Evolutionary conservation across 2,329 filamentous ascomycete genomes (phyloP).

Genomic region (Aspergillus ustus): DNA sequence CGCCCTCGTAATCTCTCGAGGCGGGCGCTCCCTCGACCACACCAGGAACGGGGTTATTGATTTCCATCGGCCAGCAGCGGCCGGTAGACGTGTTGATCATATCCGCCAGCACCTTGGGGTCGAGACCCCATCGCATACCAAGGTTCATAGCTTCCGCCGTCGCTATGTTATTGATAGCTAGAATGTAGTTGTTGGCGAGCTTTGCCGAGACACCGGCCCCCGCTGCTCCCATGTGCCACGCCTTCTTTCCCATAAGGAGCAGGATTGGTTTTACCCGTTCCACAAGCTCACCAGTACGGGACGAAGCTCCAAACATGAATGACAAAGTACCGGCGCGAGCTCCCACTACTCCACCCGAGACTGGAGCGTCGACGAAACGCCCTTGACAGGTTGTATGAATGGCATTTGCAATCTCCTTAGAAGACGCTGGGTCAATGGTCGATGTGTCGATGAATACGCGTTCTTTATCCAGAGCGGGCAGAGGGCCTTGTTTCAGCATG

Average conservation of each 20-base stretch:
- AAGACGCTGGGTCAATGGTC: conserved; percentile 90
- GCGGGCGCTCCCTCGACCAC: conserved; percentile 79
- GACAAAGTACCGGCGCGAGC: conserved; percentile 85
- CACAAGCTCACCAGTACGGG: conserved; percentile 55
- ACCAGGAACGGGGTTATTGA: conserved; percentile 92
- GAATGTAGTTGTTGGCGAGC: conserved; percentile 94
- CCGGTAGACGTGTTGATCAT: conserved; percentile 94
- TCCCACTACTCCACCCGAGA: conserved; percentile 95
- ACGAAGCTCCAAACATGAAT: conserved; percentile 86
- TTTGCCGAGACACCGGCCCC: conserved; percentile 89
- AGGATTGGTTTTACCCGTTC: conserved; percentile 71
- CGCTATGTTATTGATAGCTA: conserved; percentile 88
- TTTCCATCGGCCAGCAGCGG: conserved; percentile 92
- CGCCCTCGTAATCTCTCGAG: conserved; percentile 73
- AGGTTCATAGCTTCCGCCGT: conserved; percentile 71
- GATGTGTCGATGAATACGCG: conserved; percentile 94
- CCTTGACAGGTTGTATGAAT: conserved; percentile 71
- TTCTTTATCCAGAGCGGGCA: conserved; percentile 58
- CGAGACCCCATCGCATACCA: conserved; percentile 65
- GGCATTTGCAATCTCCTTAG: conserved; percentile 73
- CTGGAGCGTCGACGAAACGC: conserved; percentile 89
- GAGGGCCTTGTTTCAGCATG: conserved; percentile 66
- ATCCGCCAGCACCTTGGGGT: conserved; percentile 71
- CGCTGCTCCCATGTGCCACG: conserved; percentile 83
- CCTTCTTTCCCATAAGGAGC: conserved; percentile 80